phyloP scores from a whole-genome alignment of 257 asterid species.

The Lycium ferocissimum region DNA sequence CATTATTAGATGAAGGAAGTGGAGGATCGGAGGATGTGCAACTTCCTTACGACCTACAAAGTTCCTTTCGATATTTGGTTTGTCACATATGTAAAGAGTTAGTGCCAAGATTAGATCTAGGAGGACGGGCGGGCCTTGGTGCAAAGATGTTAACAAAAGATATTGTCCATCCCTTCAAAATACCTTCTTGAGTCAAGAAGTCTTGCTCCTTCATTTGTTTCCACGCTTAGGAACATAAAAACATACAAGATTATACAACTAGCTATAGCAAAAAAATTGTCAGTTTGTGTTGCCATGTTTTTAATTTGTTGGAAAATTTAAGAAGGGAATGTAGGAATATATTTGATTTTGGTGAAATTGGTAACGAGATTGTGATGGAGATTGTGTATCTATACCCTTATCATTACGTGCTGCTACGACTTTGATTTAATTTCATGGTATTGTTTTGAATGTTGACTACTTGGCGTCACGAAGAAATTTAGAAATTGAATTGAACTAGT shows the following conservation, averaged over 20 bases:
- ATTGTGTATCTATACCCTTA: slow-evolving; percentile 26
- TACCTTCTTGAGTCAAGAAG: slow-evolving; percentile 33
- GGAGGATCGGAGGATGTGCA: not conserved
- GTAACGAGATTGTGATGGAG: too few species aligned
- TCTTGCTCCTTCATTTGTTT: slow-evolving; percentile 41
- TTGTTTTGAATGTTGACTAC: too few species aligned
- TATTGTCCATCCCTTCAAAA: too few species aligned
- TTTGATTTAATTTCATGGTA: too few species aligned
- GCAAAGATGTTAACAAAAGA: not conserved
- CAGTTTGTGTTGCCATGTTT: slow-evolving; percentile 10
- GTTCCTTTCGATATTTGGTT: not conserved
- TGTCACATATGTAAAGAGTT: not conserved
- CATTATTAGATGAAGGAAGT: not conserved
- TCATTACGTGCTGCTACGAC: not conserved
- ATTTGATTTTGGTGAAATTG: not conserved
- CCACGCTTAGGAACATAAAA: not conserved
- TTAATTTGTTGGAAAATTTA: not conserved
- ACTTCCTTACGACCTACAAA: not conserved
- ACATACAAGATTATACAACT: slow-evolving; percentile 17
- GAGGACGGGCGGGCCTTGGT: not conserved
- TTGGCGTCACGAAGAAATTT: too few species aligned
- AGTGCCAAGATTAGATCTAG: not conserved
- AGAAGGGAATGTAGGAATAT: not conserved
- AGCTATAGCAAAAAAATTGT: slow-evolving; percentile 15
- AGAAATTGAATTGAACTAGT: too few species aligned